Percentiles rank a stretch among this genome's conserved stretches.
Evolutionary conservation across 2,329 filamentous ascomycete species (phyloP).

Genomic region (Phaeosphaeria sp.): DNA sequence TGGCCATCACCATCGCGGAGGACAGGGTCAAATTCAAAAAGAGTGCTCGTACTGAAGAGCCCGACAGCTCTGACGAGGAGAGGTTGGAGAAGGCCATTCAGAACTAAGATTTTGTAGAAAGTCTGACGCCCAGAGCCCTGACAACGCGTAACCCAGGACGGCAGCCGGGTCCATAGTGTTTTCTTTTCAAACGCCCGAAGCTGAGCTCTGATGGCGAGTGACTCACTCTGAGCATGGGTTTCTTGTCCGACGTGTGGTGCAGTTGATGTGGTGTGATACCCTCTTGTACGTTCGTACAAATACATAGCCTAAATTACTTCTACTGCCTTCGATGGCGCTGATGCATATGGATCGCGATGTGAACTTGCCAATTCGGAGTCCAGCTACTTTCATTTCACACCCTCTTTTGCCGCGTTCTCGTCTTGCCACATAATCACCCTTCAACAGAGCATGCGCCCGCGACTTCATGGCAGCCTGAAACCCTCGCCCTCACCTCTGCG

Average conservation of each 20-base stretch:
- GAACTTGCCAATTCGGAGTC: too few species aligned
- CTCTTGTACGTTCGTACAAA: not conserved
- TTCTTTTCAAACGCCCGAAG: not conserved
- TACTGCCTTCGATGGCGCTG: not conserved
- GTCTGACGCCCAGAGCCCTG: conserved; percentile 16
- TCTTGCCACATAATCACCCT: too few species aligned
- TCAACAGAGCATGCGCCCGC: too few species aligned
- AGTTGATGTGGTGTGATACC: not conserved
- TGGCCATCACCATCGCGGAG: conserved; percentile 32
- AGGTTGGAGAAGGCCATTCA: conserved; percentile 13
- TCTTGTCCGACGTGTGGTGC: not conserved
- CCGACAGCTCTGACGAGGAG: conserved; percentile 36
- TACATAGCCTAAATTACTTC: not conserved
- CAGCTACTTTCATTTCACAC: too few species aligned
- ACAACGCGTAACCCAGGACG: conserved; percentile 25
- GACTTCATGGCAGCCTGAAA: too few species aligned
- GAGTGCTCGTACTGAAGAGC: conserved; percentile 24
- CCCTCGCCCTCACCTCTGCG: too few species aligned
- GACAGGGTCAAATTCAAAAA: conserved; percentile 42
- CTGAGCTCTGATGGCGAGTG: conserved; percentile 31
- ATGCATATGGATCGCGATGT: too few species aligned
- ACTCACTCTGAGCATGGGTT: conserved; percentile 6
- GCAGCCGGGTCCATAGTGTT: conserved; percentile 3
- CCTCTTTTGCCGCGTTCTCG: too few species aligned
- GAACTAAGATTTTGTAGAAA: not conserved